Evolutionary conservation across 441 rosid species (phyloP).

Genomic region (California macrophylla): DNA sequence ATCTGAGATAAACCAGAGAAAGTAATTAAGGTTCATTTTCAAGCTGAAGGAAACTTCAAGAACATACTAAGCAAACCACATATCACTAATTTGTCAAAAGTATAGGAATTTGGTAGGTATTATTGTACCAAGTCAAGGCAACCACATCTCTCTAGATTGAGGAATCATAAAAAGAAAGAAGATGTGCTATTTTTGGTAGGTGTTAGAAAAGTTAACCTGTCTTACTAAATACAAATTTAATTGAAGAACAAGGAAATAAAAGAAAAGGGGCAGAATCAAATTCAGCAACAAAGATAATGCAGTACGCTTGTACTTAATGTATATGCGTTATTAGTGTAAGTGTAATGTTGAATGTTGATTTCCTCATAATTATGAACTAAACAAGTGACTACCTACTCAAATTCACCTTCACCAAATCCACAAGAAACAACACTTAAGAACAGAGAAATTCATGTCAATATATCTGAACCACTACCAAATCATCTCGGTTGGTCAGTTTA

Average conservation of each 20-base stretch:
- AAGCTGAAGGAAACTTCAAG: neutral
- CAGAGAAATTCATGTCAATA: neutral
- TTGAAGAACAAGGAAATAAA: neutral
- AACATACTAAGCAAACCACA: neutral
- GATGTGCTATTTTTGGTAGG: neutral
- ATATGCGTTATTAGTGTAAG: neutral
- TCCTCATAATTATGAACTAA: neutral
- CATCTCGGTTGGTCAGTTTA: neutral
- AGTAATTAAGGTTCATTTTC: neutral
- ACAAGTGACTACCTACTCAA: neutral
- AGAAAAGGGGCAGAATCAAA: neutral
- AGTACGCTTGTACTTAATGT: neutral
- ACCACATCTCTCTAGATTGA: neutral
- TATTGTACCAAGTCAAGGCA: constrained; percentile 1
- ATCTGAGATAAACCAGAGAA: constrained; percentile 15
- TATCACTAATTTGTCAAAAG: neutral
- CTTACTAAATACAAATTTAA: neutral
- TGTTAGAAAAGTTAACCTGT: neutral
- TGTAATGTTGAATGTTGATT: neutral
- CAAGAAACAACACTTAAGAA: neutral
- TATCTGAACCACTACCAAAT: neutral
- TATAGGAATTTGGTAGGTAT: neutral
- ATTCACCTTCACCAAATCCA: neutral
- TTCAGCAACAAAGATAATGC: neutral
- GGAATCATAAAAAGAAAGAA: neutral